Base-by-base conservation (phyloP, 805 yeast genomes). In the Teunomyces aglyptinius region DNA sequence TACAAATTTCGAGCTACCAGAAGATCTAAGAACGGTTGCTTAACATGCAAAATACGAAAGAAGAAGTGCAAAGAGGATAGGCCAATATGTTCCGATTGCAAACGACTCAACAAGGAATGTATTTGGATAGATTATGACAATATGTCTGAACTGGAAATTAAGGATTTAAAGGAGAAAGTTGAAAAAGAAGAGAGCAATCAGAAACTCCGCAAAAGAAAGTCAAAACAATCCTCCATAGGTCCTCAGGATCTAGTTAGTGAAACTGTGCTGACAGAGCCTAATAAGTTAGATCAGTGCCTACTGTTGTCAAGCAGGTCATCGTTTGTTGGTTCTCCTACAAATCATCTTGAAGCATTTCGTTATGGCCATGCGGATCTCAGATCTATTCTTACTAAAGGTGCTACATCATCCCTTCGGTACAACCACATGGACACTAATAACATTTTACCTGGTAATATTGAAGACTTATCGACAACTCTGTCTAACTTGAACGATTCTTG, bases 41-140 rank as follows among this genome's bases (percentile, higher is more conserved):
- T 83, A 32, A 83, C 87, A 0, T 84, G 90, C 62, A 84, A 83
- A 56, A 69, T 78, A 31, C 65, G 89, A 36, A 83, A 83, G 70
- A 81, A 80, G 56, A 70, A 80, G 52, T 80, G 85, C 56, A 75
- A 78, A 51, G 82, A 79, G 53, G 50, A 48, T 6, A 67, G 65
- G 46, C 85, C 85, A 1, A 54, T 64, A 1, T 80, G 85, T 56
- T 68, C 76, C 1, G 82, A 75, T 53, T 80, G 85, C 50, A 13
- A 24, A 8, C 57, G 83, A 33, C 61, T 80, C 35, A 56, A 64
- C 7, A 72, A 78, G 51, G 64, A 70, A 40, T 80, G 85, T 55
- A 67, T 68, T 15, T 80, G 80, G 73, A 60, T 71, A 2, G 77
- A 77, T 24, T 60, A 63, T 13, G 62, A 63, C 1, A 49, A 53